Base-by-base conservation (phyloP, 768 basidiomycete genomes). In the Trametes cingulata region DNA sequence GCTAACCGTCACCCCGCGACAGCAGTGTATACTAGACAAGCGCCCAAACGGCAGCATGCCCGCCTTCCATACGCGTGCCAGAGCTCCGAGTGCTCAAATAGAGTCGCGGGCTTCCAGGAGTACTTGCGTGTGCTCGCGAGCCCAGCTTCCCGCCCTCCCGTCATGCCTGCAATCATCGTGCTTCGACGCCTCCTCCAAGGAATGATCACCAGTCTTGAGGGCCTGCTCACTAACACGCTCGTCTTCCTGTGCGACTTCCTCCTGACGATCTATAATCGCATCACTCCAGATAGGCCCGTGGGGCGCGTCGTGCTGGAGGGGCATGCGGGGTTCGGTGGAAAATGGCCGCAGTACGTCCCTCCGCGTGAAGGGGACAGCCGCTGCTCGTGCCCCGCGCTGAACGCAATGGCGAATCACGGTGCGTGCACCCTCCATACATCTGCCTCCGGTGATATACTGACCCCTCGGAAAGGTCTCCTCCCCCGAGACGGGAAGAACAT, bases 391-490 rank as follows among this genome's bases (percentile, higher is more conserved):
- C 90, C 90, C 1, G 89, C 82, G 13, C 70, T 93, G 59, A 93
- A 93, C 64, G 86, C 88, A 0, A 77, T 93, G 82, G 89, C 91
- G 7, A 93, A 93, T 69, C 91, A 93, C 61, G 91, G 91, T 91
- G 46, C 48, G 68, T 60, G 15, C 25, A 10, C 19, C n/a, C 19
- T 4, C 19, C 22, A 22, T 13, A n/a, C 17, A 6, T 36, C 35
- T 19, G 13, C 2, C 20, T 8, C 2, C 6, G 17, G 20, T 33
- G 12, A 20, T 2, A 33, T 33, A 10, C 10, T 15, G 9, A 24
- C 6, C 6, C 17, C 9, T 3, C 17, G 29, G 15, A 6, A 29
- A 56, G 55, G 55, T 17, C 22, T 56, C 17, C 35, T 84, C 25
- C 68, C 91, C 0, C 87, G 76, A 42, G 81, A 84, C 77, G 91